Percentiles rank a stretch among this genome's conserved stretches.
phyloP scores from a whole-genome alignment of 768 basidiomycete species.

The Russula virescens region DNA sequence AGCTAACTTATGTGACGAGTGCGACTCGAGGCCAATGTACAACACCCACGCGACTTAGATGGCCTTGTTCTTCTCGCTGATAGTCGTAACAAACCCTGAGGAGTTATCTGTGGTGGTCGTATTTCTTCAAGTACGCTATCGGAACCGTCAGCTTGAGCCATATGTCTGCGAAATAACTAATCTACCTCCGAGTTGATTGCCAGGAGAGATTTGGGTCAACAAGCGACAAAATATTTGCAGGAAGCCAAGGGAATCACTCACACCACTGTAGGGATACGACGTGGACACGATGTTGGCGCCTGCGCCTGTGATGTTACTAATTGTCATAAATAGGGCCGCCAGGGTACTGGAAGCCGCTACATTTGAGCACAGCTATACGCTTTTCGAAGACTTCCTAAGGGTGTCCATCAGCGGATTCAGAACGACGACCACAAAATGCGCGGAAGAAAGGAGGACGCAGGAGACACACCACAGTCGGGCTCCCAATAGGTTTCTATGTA shows the following conservation, averaged over 20 bases:
- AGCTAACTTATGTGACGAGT: slow-evolving; percentile 56
- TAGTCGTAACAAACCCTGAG: slow-evolving; percentile 54
- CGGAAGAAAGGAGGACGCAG: no score
- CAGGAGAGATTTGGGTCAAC: slow-evolving; percentile 35
- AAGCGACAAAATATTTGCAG: neutral
- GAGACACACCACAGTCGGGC: slow-evolving; percentile 54
- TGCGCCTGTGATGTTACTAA: slow-evolving; percentile 39
- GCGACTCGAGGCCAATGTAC: slow-evolving; percentile 63
- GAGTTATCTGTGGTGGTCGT: slow-evolving; percentile 48
- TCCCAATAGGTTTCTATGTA: no score
- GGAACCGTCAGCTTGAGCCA: neutral
- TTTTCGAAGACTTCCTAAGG: slow-evolving; percentile 70
- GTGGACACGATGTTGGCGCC: slow-evolving; percentile 79
- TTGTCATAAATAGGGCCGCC: slow-evolving; percentile 61
- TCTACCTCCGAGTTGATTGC: slow-evolving; percentile 63
- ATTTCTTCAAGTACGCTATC: slow-evolving; percentile 60
- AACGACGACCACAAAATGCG: no score
- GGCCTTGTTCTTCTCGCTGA: no score
- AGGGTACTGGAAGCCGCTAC: slow-evolving; percentile 74
- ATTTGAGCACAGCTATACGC: slow-evolving; percentile 75
- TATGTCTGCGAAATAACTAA: neutral
- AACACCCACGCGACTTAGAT: slow-evolving; percentile 74
- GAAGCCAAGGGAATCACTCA: slow-evolving; percentile 31
- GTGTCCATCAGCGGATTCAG: no score
- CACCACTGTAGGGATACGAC: slow-evolving; percentile 63